Evolutionary conservation across 2,329 filamentous ascomycete genomes (phyloP), one percentile per base, ranked within the genome.

Genomic region (Ciborinia camelliae): DNA sequence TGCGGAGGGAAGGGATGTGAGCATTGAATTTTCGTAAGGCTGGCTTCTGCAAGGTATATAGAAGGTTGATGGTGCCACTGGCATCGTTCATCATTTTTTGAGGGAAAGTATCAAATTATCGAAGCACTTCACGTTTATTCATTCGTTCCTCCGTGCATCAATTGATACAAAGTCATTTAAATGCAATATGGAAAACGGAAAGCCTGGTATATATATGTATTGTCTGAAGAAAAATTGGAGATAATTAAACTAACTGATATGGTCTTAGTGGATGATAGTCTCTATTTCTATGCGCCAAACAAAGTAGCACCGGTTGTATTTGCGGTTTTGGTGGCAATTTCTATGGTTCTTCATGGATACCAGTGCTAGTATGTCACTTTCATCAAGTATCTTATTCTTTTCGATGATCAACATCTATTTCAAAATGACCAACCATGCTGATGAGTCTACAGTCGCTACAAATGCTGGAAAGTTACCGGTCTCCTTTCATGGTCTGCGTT

Each of bases 251-350:
- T 14, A 18, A 45, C 6, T 15, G 20, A 35, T 39, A 7, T 14
- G 10, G 57, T 35, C n/a, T 2, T 39, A 74, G 73, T 74, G 23
- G 66, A 70, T 4, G 71, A 73, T 8, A 80, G 78, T 65, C 70
- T 79, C 28, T 81, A 75, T 64, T 72, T 81, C 69, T 86, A 86
- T 67, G 79, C 79, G 15, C 84, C 84, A 0, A 84, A 82, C 72
- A 83, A 84, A 71, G 77, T 68, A 5, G 82, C 82, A 0, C 82
- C 84, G 0, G 78, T 85, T 26, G 69, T 84, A 53, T 86, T 85
- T 71, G 77, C 81, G 4, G 68, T 81, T 20, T 69, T 81, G 0
- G 84, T 82, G 65, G 73, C 75, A 6, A 68, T 79, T 41, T 83
- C 82, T 0, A 80, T 78, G 6, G 50, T 73, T n/a, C 68, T 77